Conservation (phyloP, 208 protist species). For the Crithidia sp. region DNA sequence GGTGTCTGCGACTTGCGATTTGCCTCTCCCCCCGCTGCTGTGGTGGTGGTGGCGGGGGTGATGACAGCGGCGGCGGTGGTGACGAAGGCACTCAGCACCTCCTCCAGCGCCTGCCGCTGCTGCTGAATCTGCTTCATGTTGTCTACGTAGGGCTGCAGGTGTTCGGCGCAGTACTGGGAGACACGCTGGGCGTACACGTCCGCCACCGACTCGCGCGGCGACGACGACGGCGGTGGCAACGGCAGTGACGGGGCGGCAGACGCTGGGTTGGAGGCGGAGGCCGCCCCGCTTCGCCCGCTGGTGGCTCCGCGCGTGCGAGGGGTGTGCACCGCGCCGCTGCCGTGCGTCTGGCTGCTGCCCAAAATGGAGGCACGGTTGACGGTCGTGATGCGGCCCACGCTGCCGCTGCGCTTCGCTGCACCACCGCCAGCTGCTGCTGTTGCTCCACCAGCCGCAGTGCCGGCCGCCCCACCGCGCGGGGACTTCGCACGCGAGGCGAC, state of each 20-base stretch:
- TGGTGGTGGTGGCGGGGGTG: background rate
- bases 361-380: constrained; percentile 38
- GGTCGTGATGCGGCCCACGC: constrained; percentile 37
- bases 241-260: background rate
- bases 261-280: constrained; percentile 1
- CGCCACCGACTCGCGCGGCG: constrained; percentile 4
- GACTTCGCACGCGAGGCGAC: constrained; percentile 16
- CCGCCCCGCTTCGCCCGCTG: constrained; percentile 4
- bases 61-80: constrained; percentile 11
- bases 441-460: background rate
- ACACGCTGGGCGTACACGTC: constrained; percentile 45
- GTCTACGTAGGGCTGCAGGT: constrained; percentile 52
- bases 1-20: constrained; percentile 6
- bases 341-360: constrained; percentile 14
- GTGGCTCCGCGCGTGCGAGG: constrained; percentile 9
- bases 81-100: constrained; percentile 52
- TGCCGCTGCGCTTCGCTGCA: constrained; percentile 41
- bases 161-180: constrained; percentile 58
- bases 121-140: constrained; percentile 59
- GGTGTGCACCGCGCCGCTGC: constrained; percentile 12
- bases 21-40: constrained; percentile 11
- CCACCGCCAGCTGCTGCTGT: background rate
- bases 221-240: background rate
- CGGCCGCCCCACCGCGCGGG: constrained; percentile 3
- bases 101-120: constrained; percentile 40